Evolutionary conservation across 495 filamentous ascomycete genomes (phyloP).

Genomic region (Durotheca rogersii): DNA sequence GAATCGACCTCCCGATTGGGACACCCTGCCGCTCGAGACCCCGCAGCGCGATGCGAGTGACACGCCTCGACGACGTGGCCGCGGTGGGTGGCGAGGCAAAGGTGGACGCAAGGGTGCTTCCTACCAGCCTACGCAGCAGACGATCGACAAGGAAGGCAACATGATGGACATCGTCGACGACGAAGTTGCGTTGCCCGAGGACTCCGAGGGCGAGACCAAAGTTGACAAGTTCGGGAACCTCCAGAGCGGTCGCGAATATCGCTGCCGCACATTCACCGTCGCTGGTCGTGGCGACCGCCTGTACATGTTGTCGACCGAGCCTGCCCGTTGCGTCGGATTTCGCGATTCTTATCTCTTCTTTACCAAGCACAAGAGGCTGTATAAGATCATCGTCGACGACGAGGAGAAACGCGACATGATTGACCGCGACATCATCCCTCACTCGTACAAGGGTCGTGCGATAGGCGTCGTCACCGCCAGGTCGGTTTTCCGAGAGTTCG

Average conservation of each 20-base stretch:
- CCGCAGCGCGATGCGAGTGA: constrained; percentile 57
- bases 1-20: constrained; percentile 76
- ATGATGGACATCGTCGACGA: constrained; percentile 88
- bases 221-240: constrained; percentile 86
- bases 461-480: constrained; percentile 97
- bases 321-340: constrained; percentile 94
- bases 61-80: constrained; percentile 63
- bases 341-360: constrained; percentile 97
- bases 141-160: constrained; percentile 92
- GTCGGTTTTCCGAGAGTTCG: constrained; percentile 96
- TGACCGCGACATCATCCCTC: constrained; percentile 88
- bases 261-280: constrained; percentile 91
- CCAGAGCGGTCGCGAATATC: constrained; percentile 80
- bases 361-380: constrained; percentile 89
- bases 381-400: constrained; percentile 94
- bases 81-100: constrained; percentile 65
- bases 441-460: constrained; percentile 95
- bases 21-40: constrained; percentile 56
- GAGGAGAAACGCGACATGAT: constrained; percentile 93
- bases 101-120: constrained; percentile 76
- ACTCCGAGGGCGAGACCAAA: constrained; percentile 86
- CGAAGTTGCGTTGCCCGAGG: constrained; percentile 84
- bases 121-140: constrained; percentile 68
- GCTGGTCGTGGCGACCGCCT: constrained; percentile 76
- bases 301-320: constrained; percentile 98